A percentile compares a stretch with the other conserved stretches of the same genome.
Conservation (phyloP, 495 filamentous ascomycete genomes). For the Tuber calosporum region DNA sequence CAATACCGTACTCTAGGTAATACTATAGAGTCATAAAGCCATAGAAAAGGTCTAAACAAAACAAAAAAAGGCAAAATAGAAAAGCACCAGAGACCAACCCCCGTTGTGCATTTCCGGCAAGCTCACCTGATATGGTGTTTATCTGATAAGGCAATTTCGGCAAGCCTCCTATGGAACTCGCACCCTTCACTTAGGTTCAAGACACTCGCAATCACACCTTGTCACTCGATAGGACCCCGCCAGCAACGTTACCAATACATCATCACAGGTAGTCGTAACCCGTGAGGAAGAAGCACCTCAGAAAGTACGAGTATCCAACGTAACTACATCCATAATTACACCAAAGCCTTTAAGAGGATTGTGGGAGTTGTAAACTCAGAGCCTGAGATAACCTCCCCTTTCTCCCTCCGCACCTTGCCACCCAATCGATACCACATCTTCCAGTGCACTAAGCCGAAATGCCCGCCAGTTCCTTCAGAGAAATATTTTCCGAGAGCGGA, state of each 20-base stretch:
- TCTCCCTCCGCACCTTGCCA: neutral
- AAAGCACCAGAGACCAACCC: too few species aligned
- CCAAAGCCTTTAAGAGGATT: neutral
- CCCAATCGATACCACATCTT: neutral
- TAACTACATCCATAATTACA: neutral
- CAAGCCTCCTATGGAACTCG: neutral
- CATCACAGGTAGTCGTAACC: neutral
- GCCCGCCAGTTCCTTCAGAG: neutral
- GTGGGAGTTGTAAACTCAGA: neutral
- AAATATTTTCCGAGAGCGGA: neutral
- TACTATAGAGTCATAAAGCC: too few species aligned
- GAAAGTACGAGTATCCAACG: neutral
- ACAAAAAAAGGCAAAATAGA: too few species aligned
- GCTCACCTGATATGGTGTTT: neutral
- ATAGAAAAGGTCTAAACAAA: too few species aligned
- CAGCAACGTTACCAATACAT: neutral
- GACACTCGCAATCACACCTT: neutral
- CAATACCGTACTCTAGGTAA: too few species aligned
- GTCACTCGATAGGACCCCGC: neutral
- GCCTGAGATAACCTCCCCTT: neutral
- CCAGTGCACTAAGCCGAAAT: neutral
- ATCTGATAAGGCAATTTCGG: neutral
- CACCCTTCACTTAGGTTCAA: too few species aligned
- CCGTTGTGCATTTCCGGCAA: neutral
- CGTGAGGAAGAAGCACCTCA: neutral